Percentiles rank a stretch among this genome's conserved stretches.
These are phyloP conservation scores for Melaleuca quinquenervia DNA, from an alignment of 345 rosid genomes.

Conservation along the genomic window DNA sequence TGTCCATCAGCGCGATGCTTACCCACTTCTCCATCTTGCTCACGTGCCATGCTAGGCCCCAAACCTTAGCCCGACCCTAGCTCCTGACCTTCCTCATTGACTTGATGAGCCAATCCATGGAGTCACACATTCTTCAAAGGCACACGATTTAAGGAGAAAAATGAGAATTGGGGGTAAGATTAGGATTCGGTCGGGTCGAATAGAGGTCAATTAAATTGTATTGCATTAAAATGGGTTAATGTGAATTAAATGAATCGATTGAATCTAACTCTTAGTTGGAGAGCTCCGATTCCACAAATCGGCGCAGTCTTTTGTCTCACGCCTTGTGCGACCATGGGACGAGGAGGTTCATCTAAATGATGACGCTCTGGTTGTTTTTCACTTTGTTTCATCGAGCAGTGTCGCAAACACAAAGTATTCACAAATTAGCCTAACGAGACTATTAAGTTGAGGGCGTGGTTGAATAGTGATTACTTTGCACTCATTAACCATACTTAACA, in stretches of 20 bases:
- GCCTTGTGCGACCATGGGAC: not conserved
- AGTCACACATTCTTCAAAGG: not conserved
- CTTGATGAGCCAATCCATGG: not conserved
- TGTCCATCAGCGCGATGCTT: not conserved
- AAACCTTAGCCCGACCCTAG: not conserved
- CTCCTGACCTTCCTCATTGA: not conserved
- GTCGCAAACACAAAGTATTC: not conserved
- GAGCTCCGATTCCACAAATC: not conserved
- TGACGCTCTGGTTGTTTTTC: not conserved
- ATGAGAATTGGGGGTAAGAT: not conserved
- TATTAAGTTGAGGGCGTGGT: not conserved
- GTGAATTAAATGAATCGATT: too few relatives aligned
- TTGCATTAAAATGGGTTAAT: not conserved
- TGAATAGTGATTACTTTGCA: not conserved
- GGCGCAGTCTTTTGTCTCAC: too few relatives aligned
- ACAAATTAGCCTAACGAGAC: not conserved
- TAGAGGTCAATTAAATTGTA: too few relatives aligned
- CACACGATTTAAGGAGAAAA: not conserved
- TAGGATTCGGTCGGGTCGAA: too few relatives aligned
- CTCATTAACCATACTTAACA: not conserved
- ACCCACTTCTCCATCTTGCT: not conserved
- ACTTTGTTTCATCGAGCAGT: not conserved
- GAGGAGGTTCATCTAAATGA: not conserved
- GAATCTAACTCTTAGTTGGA: not conserved
- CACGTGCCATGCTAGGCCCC: not conserved